These are phyloP conservation scores for Xylaria acuta DNA, from an alignment of 495 filamentous ascomycete species.

Conservation along the genomic window DNA sequence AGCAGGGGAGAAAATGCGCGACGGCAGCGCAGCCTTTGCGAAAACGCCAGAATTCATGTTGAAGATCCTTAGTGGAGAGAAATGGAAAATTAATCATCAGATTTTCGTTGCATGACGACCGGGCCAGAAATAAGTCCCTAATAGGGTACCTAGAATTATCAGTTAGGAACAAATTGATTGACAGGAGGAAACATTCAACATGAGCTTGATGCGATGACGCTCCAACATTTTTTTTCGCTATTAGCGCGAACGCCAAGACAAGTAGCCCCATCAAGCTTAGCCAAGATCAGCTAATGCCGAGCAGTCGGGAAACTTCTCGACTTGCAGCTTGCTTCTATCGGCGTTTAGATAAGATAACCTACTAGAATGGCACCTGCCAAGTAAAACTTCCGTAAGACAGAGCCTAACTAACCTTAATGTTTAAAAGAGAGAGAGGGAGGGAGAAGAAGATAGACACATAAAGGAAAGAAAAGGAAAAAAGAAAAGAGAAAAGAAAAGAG, in stretches of 20 bases:
- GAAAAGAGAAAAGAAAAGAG: too few relatives aligned
- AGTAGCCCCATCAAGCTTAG: slow-evolving; percentile 25
- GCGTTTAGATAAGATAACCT: slow-evolving; percentile 24
- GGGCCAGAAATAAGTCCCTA: not conserved
- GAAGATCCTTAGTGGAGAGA: slow-evolving; percentile 29
- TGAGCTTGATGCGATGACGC: slow-evolving; percentile 37
- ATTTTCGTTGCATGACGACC: not conserved
- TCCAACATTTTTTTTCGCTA: slow-evolving; percentile 43
- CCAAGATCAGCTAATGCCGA: slow-evolving; percentile 33
- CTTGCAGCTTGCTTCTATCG: slow-evolving; percentile 15
- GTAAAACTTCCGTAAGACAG: too few relatives aligned
- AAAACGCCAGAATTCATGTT: slow-evolving; percentile 59
- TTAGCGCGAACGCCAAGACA: slow-evolving; percentile 18
- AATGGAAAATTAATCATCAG: not conserved
- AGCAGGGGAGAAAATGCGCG: slow-evolving; percentile 55
- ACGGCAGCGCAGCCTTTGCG: slow-evolving; percentile 57
- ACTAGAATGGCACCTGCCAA: not conserved
- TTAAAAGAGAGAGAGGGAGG: too few relatives aligned
- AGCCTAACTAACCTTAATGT: too few relatives aligned
- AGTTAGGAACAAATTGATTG: slow-evolving; percentile 15
- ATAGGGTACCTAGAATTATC: slow-evolving; percentile 7
- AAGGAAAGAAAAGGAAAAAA: too few relatives aligned
- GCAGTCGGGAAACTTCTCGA: slow-evolving; percentile 43
- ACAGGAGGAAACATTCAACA: slow-evolving; percentile 10
- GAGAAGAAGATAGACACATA: too few relatives aligned